Conservation (phyloP, 2,329 filamentous ascomycete species). For the Fusarium temperatum region DNA sequence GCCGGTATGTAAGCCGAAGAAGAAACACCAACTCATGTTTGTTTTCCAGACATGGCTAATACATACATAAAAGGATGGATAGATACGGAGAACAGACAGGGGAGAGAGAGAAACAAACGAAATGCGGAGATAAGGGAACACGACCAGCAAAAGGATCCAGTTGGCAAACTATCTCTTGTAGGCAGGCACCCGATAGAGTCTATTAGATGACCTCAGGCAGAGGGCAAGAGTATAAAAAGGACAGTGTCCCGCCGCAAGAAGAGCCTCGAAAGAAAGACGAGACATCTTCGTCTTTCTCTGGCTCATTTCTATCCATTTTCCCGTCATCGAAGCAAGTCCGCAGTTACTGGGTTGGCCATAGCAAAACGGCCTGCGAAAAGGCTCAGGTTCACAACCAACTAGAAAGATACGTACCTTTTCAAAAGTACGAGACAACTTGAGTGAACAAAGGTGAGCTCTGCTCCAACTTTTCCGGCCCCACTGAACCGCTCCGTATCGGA, state of each 20-base stretch:
- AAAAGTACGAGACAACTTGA: constrained; percentile 4
- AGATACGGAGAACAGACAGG: neutral
- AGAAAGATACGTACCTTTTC: constrained; percentile 32
- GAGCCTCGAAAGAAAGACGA: constrained; percentile 17
- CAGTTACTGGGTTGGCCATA: constrained; percentile 37
- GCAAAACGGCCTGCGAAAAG: constrained; percentile 30
- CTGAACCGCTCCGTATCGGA: constrained; percentile 8
- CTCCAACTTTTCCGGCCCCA: neutral
- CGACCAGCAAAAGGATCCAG: neutral
- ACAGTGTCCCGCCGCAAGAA: constrained; percentile 28
- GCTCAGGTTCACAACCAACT: constrained; percentile 27
- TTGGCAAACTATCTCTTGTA: neutral
- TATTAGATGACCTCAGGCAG: constrained; percentile 34
- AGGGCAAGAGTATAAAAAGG: constrained; percentile 41
- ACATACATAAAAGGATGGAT: neutral
- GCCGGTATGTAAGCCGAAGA: neutral
- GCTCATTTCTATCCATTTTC: constrained; percentile 26
- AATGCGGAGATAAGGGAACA: constrained; percentile 7
- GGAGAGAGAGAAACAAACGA: neutral
- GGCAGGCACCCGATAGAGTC: constrained; percentile 1
- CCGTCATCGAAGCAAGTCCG: constrained; percentile 28
- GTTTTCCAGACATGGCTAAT: constrained; percentile 7
- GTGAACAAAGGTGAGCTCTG: constrained; percentile 14
- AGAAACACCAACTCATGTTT: constrained; percentile 22
- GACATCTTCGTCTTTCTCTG: constrained; percentile 21